Conservation (phyloP, 768 basidiomycete genomes). For the Dendrothele bispora region DNA sequence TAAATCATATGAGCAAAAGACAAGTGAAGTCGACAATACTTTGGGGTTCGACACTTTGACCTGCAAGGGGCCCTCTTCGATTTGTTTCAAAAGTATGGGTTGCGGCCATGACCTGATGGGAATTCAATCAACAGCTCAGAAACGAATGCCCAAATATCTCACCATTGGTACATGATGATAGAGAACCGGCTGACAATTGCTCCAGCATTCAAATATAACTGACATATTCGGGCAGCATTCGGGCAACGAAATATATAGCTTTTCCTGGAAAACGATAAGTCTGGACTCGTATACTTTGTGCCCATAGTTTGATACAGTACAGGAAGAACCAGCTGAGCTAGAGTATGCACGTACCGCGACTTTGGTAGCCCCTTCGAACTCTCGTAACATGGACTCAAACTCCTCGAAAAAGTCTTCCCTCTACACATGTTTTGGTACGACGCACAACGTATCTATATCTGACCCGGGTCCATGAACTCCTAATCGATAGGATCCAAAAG, state of each 20-base stretch:
- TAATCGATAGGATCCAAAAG: constrained; percentile 95
- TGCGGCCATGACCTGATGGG: constrained; percentile 89
- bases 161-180: constrained; percentile 98
- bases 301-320: constrained; percentile 99
- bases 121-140: too few species aligned
- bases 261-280: constrained; percentile 54
- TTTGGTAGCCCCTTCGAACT: constrained; percentile 80
- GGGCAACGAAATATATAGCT: constrained; percentile 97
- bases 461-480: constrained; percentile 95
- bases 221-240: constrained; percentile 98
- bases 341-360: constrained; percentile 83
- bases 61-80: constrained; percentile 90
- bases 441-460: constrained; percentile 97
- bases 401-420: constrained; percentile 94
- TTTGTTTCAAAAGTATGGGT: constrained; percentile 92
- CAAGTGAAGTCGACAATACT: constrained; percentile 37
- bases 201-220: constrained; percentile 94
- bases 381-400: constrained; percentile 86
- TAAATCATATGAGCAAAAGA: background rate
- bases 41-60: constrained; percentile 98
- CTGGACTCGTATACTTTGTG: constrained; percentile 82
- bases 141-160: too few species aligned
- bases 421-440: constrained; percentile 94
- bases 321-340: too few species aligned
- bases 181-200: constrained; percentile 98